phyloP scores from a whole-genome alignment of 768 basidiomycete genomes.

The Pleurotus eryngii region DNA sequence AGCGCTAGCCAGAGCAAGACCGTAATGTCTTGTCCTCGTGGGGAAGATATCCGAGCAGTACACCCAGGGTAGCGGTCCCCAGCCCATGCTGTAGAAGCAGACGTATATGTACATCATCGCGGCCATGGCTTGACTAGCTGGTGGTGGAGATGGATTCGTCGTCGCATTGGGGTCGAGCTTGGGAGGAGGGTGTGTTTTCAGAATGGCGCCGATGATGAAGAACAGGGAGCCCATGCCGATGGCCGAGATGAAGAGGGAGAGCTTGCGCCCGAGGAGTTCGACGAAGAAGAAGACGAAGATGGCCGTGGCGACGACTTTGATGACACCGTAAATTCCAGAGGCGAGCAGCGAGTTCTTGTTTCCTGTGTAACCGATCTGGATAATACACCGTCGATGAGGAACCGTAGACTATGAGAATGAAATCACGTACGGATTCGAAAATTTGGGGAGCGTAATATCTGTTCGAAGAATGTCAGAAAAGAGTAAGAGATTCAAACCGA shows the following conservation, averaged over 20 bases:
- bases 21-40: conserved; percentile 79
- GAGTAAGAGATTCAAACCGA: not conserved
- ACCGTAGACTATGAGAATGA: conserved; percentile 1
- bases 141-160: conserved; percentile 30
- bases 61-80: conserved; percentile 47
- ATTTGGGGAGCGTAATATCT: conserved; percentile 72
- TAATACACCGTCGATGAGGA: not conserved
- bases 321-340: conserved; percentile 65
- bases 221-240: conserved; percentile 78
- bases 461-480: not conserved
- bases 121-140: conserved; percentile 77
- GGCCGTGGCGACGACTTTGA: conserved; percentile 65
- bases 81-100: conserved; percentile 85
- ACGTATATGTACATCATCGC: conserved; percentile 85
- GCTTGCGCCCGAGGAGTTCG: conserved; percentile 65
- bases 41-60: conserved; percentile 86
- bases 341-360: conserved; percentile 62
- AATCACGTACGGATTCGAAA: conserved; percentile 51
- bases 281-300: conserved; percentile 67
- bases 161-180: conserved; percentile 15
- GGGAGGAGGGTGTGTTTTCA: conserved; percentile 72
- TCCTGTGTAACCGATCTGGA: conserved; percentile 63
- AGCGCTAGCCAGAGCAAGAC: conserved; percentile 68
- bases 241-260: conserved; percentile 69
- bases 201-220: conserved; percentile 81